Percentiles rank a stretch among this genome's conserved stretches.
Conservation (phyloP, 2,329 filamentous ascomycete species). For the Arachnopeziza araneosa region DNA sequence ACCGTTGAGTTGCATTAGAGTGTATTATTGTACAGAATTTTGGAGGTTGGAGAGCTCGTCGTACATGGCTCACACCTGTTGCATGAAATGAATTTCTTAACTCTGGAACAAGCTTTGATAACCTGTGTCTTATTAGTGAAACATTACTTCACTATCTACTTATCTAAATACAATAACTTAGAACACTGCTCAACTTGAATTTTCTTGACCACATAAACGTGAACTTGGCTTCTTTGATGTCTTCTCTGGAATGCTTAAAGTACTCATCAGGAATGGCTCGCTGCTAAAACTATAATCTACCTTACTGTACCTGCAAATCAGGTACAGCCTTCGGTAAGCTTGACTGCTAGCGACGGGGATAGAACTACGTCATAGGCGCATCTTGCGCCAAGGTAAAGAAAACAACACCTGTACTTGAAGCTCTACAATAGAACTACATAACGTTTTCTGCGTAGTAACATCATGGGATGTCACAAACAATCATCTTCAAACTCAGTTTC, state of each 20-base stretch:
- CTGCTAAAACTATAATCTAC: too few relatives aligned
- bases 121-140: too few relatives aligned
- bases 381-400: background rate
- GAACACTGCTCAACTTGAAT: too few relatives aligned
- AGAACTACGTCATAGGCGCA: background rate
- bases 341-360: too few relatives aligned
- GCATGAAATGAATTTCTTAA: background rate
- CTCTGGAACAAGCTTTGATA: background rate
- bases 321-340: too few relatives aligned
- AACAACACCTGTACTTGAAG: background rate
- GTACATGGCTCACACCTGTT: background rate
- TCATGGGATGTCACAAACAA: background rate
- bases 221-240: too few relatives aligned
- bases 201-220: too few relatives aligned
- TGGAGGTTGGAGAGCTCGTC: background rate
- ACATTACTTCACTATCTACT: too few relatives aligned
- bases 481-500: background rate
- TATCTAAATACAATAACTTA: too few relatives aligned
- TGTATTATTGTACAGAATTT: slow-evolving; percentile 27
- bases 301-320: too few relatives aligned
- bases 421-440: background rate
- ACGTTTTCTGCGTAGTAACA: background rate
- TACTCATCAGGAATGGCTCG: too few relatives aligned
- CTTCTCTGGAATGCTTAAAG: too few relatives aligned
- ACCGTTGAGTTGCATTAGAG: slow-evolving; percentile 1